These are phyloP conservation scores for Notholithocarpus densiflorus DNA, from an alignment of 306 rosid genomes.

Conservation along the genomic window DNA sequence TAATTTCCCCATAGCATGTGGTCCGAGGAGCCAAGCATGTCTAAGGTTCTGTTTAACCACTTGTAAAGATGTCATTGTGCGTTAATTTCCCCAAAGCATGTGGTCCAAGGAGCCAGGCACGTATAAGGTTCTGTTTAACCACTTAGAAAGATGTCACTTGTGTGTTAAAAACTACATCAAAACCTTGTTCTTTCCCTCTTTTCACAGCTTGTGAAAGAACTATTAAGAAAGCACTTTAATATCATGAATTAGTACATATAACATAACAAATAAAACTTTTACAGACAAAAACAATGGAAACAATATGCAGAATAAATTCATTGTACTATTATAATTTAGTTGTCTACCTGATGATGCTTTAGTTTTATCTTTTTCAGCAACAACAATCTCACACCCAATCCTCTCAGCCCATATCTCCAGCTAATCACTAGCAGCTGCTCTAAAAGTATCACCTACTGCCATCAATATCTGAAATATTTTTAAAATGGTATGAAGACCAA, in stretches of 20 bases:
- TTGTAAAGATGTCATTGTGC: no score
- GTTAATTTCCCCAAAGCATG: no score
- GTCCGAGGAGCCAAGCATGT: no score
- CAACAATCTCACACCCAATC: conserved; percentile 87
- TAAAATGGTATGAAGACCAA: conserved; percentile 23
- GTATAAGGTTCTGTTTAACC: no score
- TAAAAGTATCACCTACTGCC: conserved; percentile 98
- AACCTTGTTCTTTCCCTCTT: conserved; percentile 76
- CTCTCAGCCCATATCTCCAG: conserved; percentile 99
- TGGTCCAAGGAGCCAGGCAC: no score
- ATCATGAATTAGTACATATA: conserved; percentile 35
- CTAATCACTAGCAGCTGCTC: conserved; percentile 99
- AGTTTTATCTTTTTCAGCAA: conserved; percentile 77
- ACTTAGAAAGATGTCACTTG: no score
- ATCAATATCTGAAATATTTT: conserved; percentile 63
- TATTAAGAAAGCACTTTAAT: conserved; percentile 55
- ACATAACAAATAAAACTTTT: neutral
- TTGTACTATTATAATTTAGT: neutral
- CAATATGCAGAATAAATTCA: conserved; percentile 6
- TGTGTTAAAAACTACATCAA: conserved; percentile 83
- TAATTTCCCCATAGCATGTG: no score
- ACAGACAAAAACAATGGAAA: no score
- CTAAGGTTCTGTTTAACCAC: no score
- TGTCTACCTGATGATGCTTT: conserved; percentile 78
- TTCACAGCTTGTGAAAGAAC: conserved; percentile 94